Evolutionary conservation across 2,329 filamentous ascomycete genomes (phyloP).

Genomic region (Ophiobolus disseminans): DNA sequence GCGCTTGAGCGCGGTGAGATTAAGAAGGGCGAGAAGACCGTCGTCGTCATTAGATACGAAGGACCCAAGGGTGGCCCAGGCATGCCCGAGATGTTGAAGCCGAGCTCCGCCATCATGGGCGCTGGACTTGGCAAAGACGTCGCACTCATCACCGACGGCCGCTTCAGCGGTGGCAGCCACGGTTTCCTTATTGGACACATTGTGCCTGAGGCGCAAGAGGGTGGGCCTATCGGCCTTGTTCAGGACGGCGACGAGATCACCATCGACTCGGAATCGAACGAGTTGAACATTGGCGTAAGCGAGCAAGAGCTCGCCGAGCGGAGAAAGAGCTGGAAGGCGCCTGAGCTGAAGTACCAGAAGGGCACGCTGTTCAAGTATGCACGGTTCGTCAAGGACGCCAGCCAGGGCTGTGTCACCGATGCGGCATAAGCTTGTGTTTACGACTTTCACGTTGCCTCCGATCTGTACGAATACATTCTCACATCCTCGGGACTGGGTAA

Average conservation of each 20-base stretch:
- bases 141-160: conserved; percentile 75
- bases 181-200: conserved; percentile 89
- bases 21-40: conserved; percentile 78
- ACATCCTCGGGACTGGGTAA: neutral
- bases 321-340: conserved; percentile 60
- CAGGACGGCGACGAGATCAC: conserved; percentile 79
- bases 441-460: neutral
- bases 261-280: conserved; percentile 79
- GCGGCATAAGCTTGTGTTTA: conserved; percentile 27
- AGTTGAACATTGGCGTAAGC: conserved; percentile 69
- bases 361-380: conserved; percentile 68
- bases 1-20: conserved; percentile 72
- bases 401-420: conserved; percentile 66
- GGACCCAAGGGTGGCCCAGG: conserved; percentile 76
- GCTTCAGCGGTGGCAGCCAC: conserved; percentile 82
- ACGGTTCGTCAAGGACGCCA: conserved; percentile 63
- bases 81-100: conserved; percentile 79
- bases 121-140: conserved; percentile 75
- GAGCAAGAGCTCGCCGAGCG: conserved; percentile 66
- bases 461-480: conserved; percentile 10
- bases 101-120: conserved; percentile 75
- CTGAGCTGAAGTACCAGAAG: conserved; percentile 63
- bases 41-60: conserved; percentile 77
- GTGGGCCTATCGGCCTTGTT: conserved; percentile 85
- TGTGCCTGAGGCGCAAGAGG: conserved; percentile 84